Conservation (phyloP, 306 rosid genomes). For the Parietaria judaica region DNA sequence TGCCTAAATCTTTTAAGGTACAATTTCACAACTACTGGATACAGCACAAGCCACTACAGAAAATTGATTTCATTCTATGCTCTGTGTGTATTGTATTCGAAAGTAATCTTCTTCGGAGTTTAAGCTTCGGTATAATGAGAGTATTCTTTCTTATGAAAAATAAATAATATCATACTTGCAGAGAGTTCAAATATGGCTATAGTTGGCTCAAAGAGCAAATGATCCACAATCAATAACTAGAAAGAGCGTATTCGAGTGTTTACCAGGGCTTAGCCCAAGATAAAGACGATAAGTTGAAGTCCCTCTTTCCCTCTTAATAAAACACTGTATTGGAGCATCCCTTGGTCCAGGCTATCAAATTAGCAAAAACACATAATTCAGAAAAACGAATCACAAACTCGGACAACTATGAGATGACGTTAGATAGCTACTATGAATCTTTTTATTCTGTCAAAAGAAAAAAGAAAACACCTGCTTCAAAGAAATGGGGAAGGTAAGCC, state of each 20-base stretch:
- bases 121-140: too few species aligned
- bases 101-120: too few species aligned
- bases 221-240: not conserved
- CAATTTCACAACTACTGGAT: not conserved
- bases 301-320: slow-evolving; percentile 74
- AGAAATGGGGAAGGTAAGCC: slow-evolving; percentile 77
- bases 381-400: slow-evolving; percentile 8
- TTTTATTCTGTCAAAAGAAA: not conserved
- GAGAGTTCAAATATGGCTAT: not conserved
- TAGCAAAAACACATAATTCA: not conserved
- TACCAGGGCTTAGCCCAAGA: slow-evolving; percentile 95
- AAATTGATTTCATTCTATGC: too few species aligned
- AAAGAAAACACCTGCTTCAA: slow-evolving; percentile 60
- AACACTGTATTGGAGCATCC: slow-evolving; percentile 77
- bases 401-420: not conserved
- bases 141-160: too few species aligned
- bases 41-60: not conserved
- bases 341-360: slow-evolving; percentile 69
- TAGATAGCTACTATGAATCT: not conserved
- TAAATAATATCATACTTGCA: not conserved
- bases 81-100: not conserved
- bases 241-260: slow-evolving; percentile 17
- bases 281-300: slow-evolving; percentile 68
- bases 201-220: not conserved
- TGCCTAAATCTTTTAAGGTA: not conserved